Conservation (phyloP, 2,329 filamentous ascomycete species). For the Botrytis fragariae region DNA sequence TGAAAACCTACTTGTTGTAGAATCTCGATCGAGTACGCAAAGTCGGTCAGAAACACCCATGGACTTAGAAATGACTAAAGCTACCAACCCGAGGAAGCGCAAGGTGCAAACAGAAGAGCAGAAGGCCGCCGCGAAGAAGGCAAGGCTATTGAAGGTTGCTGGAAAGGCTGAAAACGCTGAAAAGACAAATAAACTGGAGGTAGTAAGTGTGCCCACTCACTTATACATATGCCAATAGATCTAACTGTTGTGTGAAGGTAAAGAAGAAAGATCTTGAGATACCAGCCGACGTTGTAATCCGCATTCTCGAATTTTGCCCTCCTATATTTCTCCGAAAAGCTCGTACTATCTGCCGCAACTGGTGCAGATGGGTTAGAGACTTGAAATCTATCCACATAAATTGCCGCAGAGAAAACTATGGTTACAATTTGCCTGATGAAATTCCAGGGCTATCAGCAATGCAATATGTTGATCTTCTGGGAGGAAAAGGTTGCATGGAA, state of each 20-base stretch:
- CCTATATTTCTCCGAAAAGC: conserved; percentile 35
- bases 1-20: conserved; percentile 14
- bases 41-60: conserved; percentile 17
- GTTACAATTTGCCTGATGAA: conserved; percentile 32
- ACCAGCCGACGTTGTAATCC: conserved; percentile 32
- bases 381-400: conserved; percentile 35
- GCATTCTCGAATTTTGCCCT: conserved; percentile 36
- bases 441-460: conserved; percentile 29
- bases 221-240: neutral
- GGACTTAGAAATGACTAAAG: conserved; percentile 11
- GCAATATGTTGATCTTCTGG: conserved; percentile 36
- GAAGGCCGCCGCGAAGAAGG: conserved; percentile 20
- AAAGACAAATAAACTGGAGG: conserved; percentile 26
- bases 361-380: conserved; percentile 28
- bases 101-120: conserved; percentile 17
- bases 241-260: conserved; percentile 24
- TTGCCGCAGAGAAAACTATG: conserved; percentile 35
- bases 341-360: conserved; percentile 29
- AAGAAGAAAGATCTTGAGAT: conserved; percentile 24
- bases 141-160: neutral
- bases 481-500: conserved; percentile 36
- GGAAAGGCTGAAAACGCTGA: conserved; percentile 21
- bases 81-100: conserved; percentile 23
- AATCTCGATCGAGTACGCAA: conserved; percentile 17
- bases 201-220: conserved; percentile 24